Evolutionary conservation across 2,329 filamentous ascomycete genomes (phyloP).

Genomic region (Fusarium sulawesiense): DNA sequence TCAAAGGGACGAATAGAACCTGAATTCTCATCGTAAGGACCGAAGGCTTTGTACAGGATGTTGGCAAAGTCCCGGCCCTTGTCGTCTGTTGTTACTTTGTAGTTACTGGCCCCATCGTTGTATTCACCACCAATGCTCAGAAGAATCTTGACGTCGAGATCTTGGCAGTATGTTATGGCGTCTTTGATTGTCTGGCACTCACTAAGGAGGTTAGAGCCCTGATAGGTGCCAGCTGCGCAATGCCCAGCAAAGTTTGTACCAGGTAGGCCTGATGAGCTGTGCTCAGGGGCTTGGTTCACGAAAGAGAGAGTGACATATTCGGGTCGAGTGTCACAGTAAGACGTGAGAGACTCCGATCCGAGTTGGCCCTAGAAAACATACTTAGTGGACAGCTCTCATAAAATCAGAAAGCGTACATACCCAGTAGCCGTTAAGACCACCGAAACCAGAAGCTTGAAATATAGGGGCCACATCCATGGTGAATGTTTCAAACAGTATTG

Average conservation of each 20-base stretch:
- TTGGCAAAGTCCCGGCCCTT: conserved; percentile 53
- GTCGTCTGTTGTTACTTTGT: conserved; percentile 47
- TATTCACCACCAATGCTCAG: conserved; percentile 56
- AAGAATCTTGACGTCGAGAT: conserved; percentile 56
- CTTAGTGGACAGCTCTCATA: background rate
- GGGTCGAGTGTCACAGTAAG: conserved; percentile 53
- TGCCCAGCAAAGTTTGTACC: conserved; percentile 56
- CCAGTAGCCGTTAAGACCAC: conserved; percentile 57
- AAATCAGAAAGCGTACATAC: conserved; percentile 38
- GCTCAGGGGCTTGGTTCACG: conserved; percentile 54
- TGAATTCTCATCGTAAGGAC: conserved; percentile 50
- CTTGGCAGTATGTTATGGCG: conserved; percentile 57
- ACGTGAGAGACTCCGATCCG: conserved; percentile 47
- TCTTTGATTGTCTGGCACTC: conserved; percentile 52
- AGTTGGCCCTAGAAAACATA: conserved; percentile 51
- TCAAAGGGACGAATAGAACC: conserved; percentile 56
- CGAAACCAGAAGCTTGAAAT: conserved; percentile 45
- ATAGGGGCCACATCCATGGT: conserved; percentile 1
- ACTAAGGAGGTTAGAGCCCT: conserved; percentile 47
- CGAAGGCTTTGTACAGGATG: conserved; percentile 55
- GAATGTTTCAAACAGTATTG: conserved; percentile 9
- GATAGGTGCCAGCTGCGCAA: conserved; percentile 48
- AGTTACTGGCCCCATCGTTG: conserved; percentile 46
- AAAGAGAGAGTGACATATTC: conserved; percentile 55
- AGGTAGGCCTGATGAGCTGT: conserved; percentile 51